These are phyloP conservation scores for Geranium rotundifolium DNA, from an alignment of 345 rosid genomes.

Conservation along the genomic window DNA sequence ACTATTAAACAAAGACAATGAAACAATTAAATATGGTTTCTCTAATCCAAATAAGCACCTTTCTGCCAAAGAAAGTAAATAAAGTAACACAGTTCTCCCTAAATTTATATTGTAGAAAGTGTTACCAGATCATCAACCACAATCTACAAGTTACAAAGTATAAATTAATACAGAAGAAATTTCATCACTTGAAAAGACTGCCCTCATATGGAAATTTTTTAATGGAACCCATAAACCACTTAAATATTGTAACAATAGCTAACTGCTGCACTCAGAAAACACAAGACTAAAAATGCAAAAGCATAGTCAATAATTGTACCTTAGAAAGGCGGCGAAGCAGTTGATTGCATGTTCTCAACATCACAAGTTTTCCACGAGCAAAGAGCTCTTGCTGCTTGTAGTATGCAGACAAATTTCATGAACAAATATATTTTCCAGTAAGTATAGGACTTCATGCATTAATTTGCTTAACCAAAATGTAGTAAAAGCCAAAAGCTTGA, in stretches of 20 bases:
- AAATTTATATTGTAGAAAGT: no score
- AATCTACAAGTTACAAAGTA: no score
- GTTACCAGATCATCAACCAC: no score
- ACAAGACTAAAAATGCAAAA: background rate
- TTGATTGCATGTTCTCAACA: conserved; percentile 99
- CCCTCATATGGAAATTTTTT: no score
- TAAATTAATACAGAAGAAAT: no score
- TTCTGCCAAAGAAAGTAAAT: no score
- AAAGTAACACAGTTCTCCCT: no score
- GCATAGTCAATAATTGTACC: conserved; percentile 27
- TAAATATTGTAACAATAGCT: background rate
- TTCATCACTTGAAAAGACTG: no score
- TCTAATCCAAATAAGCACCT: no score
- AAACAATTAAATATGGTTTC: no score
- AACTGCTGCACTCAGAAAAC: background rate
- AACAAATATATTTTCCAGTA: no score
- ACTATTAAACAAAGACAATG: no score
- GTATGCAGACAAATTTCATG: background rate
- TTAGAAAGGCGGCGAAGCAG: conserved; percentile 96
- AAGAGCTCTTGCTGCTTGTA: conserved; percentile 80
- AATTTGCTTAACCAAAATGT: background rate
- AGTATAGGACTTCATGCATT: background rate
- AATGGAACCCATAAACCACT: background rate
- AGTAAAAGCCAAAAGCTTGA: background rate
- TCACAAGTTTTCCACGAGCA: conserved; percentile 98